Base-by-base conservation (phyloP, 768 basidiomycete species). In the Boletellus ananiceps region DNA sequence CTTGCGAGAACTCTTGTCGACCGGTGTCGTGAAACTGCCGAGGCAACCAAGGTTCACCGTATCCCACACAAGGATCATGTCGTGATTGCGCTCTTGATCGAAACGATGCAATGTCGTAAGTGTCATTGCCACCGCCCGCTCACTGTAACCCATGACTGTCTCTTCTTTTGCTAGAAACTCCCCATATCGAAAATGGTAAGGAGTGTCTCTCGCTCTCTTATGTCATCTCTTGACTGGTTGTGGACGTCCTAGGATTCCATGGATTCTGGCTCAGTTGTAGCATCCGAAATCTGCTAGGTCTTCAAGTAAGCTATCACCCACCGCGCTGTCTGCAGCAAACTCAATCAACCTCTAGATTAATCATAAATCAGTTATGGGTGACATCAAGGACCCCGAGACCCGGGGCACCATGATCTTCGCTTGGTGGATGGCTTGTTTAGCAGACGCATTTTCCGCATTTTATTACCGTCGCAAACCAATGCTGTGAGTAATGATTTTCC, bases 391-490 rank as follows among this genome's bases (percentile, higher is more conserved):
- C 62, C 75, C 80, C 35, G 88, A 90, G 59, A 81, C 75, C 43
- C 81, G 85, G 45, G 85, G 87, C 21, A 89, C 86, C 6, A 88
- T 92, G 84, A 86, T 88, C 44, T 93, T 91, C 61, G 86, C 91
- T 1, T 93, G 92, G 86, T 94, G 93, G 91, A 87, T 93, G 81
- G 84, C 91, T 8, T 88, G 86, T 66, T 73, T 93, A 40, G 76
- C 80, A 31, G 93, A 96, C 60, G 88, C 90, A 7, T 91, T 86
- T 69, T 81, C 82, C 23, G 80, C 89, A 27, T 82, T 83, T 29
- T 93, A 91, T 67, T 90, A 92, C 70, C 81, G 90, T 52, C 77
- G 85, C 54, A 91, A 92, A 68, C 90, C 91, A 7, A 76, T 86
- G 58, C 72, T 93, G 72, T 82, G 58, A 58, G 79, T 66, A 35